Conservation (phyloP, 306 rosid genomes). For the Pueraria montana region DNA sequence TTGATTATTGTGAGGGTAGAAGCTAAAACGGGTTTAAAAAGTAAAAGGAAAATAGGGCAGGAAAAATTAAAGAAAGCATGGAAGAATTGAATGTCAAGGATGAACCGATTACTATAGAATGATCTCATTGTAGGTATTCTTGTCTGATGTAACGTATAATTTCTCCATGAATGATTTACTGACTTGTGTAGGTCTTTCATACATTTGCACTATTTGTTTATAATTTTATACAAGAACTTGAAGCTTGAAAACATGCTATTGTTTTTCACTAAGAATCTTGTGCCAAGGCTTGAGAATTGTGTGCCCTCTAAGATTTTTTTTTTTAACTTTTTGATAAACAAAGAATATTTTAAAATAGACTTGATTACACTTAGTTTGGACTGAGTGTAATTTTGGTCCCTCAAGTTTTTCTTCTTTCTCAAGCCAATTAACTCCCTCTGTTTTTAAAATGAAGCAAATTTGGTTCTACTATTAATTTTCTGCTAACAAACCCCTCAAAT, state of each 20-base stretch:
- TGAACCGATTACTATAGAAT: background rate
- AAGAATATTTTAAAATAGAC: background rate
- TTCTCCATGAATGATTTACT: slow-evolving; percentile 14
- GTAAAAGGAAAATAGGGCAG: background rate
- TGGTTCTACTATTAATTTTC: background rate
- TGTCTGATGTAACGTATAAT: background rate
- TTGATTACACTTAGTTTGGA: background rate
- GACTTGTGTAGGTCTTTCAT: slow-evolving; percentile 26
- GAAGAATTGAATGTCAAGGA: slow-evolving; percentile 18
- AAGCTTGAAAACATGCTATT: slow-evolving; percentile 23
- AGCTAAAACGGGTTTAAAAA: slow-evolving; percentile 6
- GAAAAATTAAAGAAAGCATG: background rate
- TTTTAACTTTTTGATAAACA: background rate
- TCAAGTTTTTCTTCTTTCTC: too few relatives aligned
- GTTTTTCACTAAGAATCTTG: background rate
- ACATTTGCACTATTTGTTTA: slow-evolving; percentile 22
- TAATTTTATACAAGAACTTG: slow-evolving; percentile 24
- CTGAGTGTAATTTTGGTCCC: background rate
- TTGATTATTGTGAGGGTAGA: slow-evolving; percentile 28
- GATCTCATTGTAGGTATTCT: slow-evolving; percentile 30
- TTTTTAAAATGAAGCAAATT: background rate
- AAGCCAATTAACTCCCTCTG: background rate
- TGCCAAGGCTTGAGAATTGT: background rate
- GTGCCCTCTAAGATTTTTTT: background rate
- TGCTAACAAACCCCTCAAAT: background rate